Conservation (phyloP, 805 yeast genomes). For the Kazachstania bromeliacearum region DNA sequence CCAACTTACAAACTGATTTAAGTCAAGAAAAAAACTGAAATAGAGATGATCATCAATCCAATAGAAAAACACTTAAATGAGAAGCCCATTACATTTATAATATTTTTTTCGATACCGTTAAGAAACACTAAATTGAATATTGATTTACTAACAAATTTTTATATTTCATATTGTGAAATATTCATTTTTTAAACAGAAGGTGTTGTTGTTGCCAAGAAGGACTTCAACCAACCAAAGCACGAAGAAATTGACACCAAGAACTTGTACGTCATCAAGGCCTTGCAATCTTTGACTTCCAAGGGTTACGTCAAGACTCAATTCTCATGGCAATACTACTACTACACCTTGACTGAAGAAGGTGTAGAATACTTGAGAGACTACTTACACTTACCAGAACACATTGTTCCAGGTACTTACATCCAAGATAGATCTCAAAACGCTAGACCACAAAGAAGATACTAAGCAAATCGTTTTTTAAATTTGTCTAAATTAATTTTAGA, state of each 20-base stretch:
- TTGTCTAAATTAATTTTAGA: no score
- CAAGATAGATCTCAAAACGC: slow-evolving; percentile 80
- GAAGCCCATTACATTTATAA: no score
- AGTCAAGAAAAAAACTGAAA: no score
- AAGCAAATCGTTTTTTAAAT: no score
- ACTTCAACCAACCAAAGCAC: slow-evolving; percentile 94
- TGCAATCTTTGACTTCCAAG: slow-evolving; percentile 96
- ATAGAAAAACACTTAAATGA: no score
- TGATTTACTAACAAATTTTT: slow-evolving; percentile 20
- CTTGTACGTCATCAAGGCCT: slow-evolving; percentile 96
- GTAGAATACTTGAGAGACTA: slow-evolving; percentile 95
- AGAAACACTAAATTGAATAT: no score
- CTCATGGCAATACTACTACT: slow-evolving; percentile 99
- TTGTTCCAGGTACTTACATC: slow-evolving; percentile 97
- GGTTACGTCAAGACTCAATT: slow-evolving; percentile 99
- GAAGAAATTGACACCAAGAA: slow-evolving; percentile 97
- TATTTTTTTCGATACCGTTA: no score
- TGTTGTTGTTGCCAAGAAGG: slow-evolving; percentile 99
- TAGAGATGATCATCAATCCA: no score
- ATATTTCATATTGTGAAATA: background rate
- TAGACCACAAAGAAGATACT: slow-evolving; percentile 48
- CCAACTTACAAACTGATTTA: no score
- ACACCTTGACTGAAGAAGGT: slow-evolving; percentile 99
- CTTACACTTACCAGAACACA: slow-evolving; percentile 97
- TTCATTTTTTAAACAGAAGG: slow-evolving; percentile 57